phyloP scores from a whole-genome alignment of 23 red algal genomes.

The Gracilaria gracilis region DNA sequence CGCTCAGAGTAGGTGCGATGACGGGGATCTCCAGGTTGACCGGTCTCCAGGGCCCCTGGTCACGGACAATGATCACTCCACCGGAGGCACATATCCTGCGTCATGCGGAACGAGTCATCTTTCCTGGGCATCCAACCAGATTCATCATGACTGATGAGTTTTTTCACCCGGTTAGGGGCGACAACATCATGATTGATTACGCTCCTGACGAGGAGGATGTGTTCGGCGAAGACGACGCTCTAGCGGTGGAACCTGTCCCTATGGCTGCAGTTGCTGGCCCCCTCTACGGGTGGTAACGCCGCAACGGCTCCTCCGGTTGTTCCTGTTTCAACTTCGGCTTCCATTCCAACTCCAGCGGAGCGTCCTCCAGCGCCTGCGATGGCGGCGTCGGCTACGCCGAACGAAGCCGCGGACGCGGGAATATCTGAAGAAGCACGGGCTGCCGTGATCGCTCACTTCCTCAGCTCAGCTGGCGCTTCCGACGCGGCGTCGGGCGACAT shows the following conservation, averaged over 20 bases:
- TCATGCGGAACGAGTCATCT: neutral
- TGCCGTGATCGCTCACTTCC: neutral
- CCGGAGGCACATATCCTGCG: too few species aligned
- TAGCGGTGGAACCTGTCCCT: too few species aligned
- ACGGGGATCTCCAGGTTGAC: neutral
- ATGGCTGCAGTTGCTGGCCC: too few species aligned
- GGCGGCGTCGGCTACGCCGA: neutral
- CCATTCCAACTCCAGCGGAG: too few species aligned
- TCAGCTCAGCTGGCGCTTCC: neutral
- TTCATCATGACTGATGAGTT: neutral
- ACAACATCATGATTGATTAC: neutral
- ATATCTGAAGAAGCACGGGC: neutral
- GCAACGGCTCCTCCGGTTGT: too few species aligned
- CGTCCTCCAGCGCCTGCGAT: neutral
- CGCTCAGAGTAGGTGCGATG: neutral
- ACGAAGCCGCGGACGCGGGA: neutral
- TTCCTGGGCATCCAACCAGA: neutral
- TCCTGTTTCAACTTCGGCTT: neutral
- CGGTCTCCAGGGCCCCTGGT: neutral
- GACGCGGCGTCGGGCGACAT: neutral
- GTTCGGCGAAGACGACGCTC: too few species aligned
- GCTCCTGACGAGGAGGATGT: neutral
- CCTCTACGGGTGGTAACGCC: too few species aligned
- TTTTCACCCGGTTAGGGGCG: neutral
- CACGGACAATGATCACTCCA: too few species aligned